Evolutionary conservation across 1,139 yeast species (phyloP).

Genomic region (Petasospora fabianii): DNA sequence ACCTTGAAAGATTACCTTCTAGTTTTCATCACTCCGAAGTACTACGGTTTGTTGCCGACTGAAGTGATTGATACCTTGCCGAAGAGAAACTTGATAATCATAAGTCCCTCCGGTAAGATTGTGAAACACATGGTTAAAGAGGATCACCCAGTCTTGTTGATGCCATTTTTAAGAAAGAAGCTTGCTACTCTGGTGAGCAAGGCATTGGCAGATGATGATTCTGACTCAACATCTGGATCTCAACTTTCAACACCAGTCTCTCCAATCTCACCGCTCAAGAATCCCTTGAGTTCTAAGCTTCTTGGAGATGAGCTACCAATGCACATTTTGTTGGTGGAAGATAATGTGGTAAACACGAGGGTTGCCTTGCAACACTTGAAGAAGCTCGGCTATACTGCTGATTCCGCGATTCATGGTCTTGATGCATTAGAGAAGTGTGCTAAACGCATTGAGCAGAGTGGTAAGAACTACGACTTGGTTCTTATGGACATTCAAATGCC

Average conservation of each 20-base stretch:
- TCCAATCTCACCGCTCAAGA: no score
- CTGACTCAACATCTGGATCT: no score
- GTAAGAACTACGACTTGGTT: conserved; percentile 53
- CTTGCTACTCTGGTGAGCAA: neutral
- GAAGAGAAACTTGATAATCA: conserved; percentile 8
- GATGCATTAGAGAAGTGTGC: conserved; percentile 88
- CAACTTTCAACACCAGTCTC: no score
- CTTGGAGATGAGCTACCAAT: conserved; percentile 37
- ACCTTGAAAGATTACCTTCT: conserved; percentile 4
- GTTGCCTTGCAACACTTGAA: conserved; percentile 66
- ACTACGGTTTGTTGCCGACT: conserved; percentile 5
- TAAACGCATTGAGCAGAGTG: conserved; percentile 73
- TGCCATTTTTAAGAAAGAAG: conserved; percentile 19
- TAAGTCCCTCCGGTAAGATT: conserved; percentile 16
- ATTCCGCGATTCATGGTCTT: conserved; percentile 77
- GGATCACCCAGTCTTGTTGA: conserved; percentile 13
- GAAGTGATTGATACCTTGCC: neutral
- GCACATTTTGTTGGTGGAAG: conserved; percentile 83
- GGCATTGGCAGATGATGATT: conserved; percentile 16
- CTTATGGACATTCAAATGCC: conserved; percentile 94
- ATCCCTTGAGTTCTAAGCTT: neutral
- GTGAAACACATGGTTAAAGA: conserved; percentile 6
- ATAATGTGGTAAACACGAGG: conserved; percentile 85
- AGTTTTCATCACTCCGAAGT: conserved; percentile 12
- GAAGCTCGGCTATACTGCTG: conserved; percentile 50